A percentile compares a stretch with the other conserved stretches of the same genome.
These are phyloP conservation scores for Rhizopogon salebrosus DNA, from an alignment of 768 basidiomycete species.

Conservation along the genomic window DNA sequence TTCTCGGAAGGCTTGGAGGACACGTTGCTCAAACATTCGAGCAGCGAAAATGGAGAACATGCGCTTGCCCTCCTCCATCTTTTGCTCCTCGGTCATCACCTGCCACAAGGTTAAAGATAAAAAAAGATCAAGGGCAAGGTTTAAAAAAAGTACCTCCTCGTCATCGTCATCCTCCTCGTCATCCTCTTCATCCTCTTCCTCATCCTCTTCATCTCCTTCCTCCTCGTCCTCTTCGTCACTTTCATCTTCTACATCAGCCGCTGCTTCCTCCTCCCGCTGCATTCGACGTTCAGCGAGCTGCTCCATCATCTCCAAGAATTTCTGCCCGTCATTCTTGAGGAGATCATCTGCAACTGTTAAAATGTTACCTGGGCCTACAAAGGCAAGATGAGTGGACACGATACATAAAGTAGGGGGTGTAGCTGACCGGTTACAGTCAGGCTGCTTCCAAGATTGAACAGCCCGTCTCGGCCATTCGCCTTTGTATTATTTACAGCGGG, in stretches of 20 bases:
- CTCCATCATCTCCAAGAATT: conserved; percentile 99
- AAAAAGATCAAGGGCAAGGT: conserved; percentile 2
- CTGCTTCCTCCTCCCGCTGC: conserved; percentile 77
- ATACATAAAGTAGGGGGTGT: conserved; percentile 3
- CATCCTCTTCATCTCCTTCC: conserved; percentile 56
- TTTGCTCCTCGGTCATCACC: conserved; percentile 92
- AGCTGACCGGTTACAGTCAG: conserved; percentile 76
- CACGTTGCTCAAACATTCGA: conserved; percentile 98
- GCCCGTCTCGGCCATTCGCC: conserved; percentile 52
- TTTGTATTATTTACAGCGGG: conserved; percentile 38
- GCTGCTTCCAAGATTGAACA: conserved; percentile 76
- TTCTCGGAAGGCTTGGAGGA: conserved; percentile 93
- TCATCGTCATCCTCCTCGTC: conserved; percentile 42
- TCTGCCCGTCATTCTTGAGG: conserved; percentile 96
- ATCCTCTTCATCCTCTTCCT: conserved; percentile 63
- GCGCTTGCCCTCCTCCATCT: conserved; percentile 97
- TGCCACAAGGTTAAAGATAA: conserved; percentile 21
- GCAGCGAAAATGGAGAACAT: conserved; percentile 99
- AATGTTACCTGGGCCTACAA: conserved; percentile 81
- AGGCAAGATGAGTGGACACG: conserved; percentile 9
- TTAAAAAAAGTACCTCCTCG: conserved; percentile 35
- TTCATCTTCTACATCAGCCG: conserved; percentile 56
- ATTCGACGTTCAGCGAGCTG: conserved; percentile 92
- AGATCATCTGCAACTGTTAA: conserved; percentile 98
- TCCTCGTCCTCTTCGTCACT: conserved; percentile 59